Evolutionary conservation across 495 filamentous ascomycete genomes (phyloP), one percentile per base, ranked within the genome.

Genomic region (Penicillium robsamsonii): DNA sequence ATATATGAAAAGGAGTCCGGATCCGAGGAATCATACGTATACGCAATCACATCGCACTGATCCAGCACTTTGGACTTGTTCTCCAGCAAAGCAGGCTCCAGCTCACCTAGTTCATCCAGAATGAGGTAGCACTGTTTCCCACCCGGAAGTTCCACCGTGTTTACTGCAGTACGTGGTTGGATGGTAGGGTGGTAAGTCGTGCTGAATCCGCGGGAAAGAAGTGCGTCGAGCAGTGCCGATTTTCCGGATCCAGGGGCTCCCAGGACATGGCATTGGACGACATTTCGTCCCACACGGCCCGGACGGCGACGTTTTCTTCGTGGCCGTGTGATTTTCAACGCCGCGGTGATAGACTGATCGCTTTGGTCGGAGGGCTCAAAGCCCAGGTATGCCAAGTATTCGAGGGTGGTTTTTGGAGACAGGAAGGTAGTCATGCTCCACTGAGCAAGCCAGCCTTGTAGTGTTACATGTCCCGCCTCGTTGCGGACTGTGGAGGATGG

Each of bases 401-500:
- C 90, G 2, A 98, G 75, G 0, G 94, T 97, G 0, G 91, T 97
- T 67, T 91, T 93, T 15, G 95, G 93, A 30, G 94, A 91, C 47
- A 92, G 82, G 63, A 97, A 98, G 2, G 94, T 98, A 0, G 95
- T 98, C 94, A 98, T 98, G 71, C 91, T 96, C 94, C 94, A 98
- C 60, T 98, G 94, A 5, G 94, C 95, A 17, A 98, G 81, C 94
- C 94, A 98, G 5, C 94, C 94, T 70, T 98, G 94, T 2, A 97
- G 80, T 4, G 94, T 98, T 59, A 98, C 92, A 71, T 97, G 83
- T 2, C 93, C 92, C 10, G 91, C 90, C 72, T 98, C 94, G 68
- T 96, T 97, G 35, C 91, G 87, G 15, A 97, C 92, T 12, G 95
- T 96, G 4, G 89, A 95, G 4, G 90, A 93, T 7, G 94, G 95